Conservation (phyloP, 495 filamentous ascomycete species). For the Zalerion maritima region DNA sequence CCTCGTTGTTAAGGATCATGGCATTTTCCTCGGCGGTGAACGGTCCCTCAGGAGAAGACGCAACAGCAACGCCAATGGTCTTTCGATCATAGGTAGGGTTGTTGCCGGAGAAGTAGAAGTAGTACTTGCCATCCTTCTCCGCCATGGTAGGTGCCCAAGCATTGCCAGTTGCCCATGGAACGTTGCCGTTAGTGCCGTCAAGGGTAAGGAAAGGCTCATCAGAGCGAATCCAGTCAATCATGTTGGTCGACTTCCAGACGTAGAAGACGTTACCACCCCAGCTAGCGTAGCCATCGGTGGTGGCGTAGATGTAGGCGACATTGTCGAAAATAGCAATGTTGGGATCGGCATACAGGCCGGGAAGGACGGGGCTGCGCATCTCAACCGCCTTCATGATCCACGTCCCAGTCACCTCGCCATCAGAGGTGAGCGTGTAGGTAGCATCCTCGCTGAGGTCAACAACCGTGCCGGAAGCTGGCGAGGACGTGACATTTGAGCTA, state of each 20-base stretch:
- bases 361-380: constrained; percentile 4
- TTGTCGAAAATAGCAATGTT: constrained; percentile 7
- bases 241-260: constrained; percentile 8
- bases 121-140: constrained; percentile 6
- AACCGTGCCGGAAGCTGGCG: too few relatives aligned
- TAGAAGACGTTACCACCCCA: constrained; percentile 10
- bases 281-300: constrained; percentile 5
- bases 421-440: too few relatives aligned
- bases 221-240: constrained; percentile 7
- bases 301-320: constrained; percentile 8
- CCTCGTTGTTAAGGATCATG: constrained; percentile 7
- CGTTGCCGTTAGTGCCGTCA: constrained; percentile 6
- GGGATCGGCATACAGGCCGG: constrained; percentile 6
- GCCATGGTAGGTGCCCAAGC: constrained; percentile 11
- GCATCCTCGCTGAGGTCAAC: too few relatives aligned
- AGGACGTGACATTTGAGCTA: too few relatives aligned
- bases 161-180: constrained; percentile 9
- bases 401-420: too few relatives aligned
- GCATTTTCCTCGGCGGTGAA: constrained; percentile 3
- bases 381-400: too few relatives aligned
- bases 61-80: constrained; percentile 8
- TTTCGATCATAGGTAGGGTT: constrained; percentile 7
- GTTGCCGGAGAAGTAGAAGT: constrained; percentile 10
- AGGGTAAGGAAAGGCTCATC: constrained; percentile 5
- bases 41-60: constrained; percentile 4